Evolutionary conservation across 1,284 basidiomycete genomes (phyloP).

Genomic region (Irpex rosettiformis): DNA sequence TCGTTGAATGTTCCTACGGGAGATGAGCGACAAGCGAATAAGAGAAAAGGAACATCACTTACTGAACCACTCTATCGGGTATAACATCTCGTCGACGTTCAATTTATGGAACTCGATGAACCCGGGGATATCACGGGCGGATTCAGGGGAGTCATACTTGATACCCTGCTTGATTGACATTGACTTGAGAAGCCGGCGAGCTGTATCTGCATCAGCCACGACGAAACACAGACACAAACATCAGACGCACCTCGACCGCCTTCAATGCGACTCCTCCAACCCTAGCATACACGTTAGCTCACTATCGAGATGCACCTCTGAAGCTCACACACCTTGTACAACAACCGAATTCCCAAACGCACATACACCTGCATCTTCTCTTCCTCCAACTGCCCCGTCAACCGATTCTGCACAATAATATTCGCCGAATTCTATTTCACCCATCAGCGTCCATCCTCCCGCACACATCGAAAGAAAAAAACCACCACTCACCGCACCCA

Average conservation of each 20-base stretch:
- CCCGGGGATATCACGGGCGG: slow-evolving; percentile 77
- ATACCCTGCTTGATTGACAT: slow-evolving; percentile 92
- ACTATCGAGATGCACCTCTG: not conserved
- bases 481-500: slow-evolving; percentile 73
- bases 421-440: slow-evolving; percentile 81
- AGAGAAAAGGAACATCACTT: slow-evolving; percentile 24
- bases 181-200: slow-evolving; percentile 79
- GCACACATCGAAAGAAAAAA: not conserved
- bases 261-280: slow-evolving; percentile 88
- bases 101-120: slow-evolving; percentile 94
- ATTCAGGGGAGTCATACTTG: slow-evolving; percentile 89
- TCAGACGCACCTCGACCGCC: slow-evolving; percentile 68
- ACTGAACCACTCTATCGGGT: slow-evolving; percentile 85
- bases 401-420: slow-evolving; percentile 91
- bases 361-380: slow-evolving; percentile 99
- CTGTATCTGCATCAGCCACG: slow-evolving; percentile 33
- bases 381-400: slow-evolving; percentile 90
- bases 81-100: slow-evolving; percentile 77
- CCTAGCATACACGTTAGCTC: slow-evolving; percentile 36
- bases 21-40: not conserved
- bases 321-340: slow-evolving; percentile 70
- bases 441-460: not conserved
- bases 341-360: slow-evolving; percentile 83
- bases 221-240: not conserved
- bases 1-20: slow-evolving; percentile 89